phyloP scores from a whole-genome alignment of 495 filamentous ascomycete genomes.

The Penicillium pancosmium region DNA sequence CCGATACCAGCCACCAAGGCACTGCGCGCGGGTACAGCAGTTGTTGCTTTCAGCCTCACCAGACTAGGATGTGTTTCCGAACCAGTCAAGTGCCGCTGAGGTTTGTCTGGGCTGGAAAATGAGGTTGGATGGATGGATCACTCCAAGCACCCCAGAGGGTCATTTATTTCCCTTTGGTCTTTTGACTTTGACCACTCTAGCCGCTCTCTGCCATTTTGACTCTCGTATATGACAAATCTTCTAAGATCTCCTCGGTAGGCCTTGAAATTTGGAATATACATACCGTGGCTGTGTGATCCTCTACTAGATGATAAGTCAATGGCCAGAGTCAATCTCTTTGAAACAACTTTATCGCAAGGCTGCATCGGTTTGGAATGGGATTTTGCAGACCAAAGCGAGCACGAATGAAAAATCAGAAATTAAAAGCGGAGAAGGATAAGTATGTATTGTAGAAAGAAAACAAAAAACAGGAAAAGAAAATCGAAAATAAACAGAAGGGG shows the following conservation, averaged over 20 bases:
- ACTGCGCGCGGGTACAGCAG: conserved; percentile 23
- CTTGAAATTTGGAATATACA: too few relatives aligned
- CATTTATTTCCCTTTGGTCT: not conserved
- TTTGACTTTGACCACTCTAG: not conserved
- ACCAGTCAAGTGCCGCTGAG: conserved; percentile 33
- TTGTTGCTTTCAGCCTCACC: conserved; percentile 30
- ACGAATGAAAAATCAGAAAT: not conserved
- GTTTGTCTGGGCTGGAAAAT: not conserved
- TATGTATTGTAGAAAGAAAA: not conserved
- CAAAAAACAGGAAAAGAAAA: not conserved
- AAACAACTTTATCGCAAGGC: conserved; percentile 1
- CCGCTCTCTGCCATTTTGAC: too few relatives aligned
- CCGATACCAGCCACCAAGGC: conserved; percentile 24
- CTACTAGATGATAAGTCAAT: too few relatives aligned
- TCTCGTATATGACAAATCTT: too few relatives aligned
- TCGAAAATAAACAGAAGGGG: not conserved
- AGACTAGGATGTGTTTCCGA: conserved; percentile 4
- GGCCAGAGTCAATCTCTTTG: not conserved
- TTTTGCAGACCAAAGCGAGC: not conserved
- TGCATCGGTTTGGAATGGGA: not conserved
- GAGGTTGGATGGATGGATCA: not conserved
- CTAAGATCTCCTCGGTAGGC: too few relatives aligned
- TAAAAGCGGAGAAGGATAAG: not conserved
- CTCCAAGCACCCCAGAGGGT: not conserved
- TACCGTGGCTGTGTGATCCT: too few relatives aligned